phyloP scores from a whole-genome alignment of 352 stramenopile species.

The Albugo candida region DNA sequence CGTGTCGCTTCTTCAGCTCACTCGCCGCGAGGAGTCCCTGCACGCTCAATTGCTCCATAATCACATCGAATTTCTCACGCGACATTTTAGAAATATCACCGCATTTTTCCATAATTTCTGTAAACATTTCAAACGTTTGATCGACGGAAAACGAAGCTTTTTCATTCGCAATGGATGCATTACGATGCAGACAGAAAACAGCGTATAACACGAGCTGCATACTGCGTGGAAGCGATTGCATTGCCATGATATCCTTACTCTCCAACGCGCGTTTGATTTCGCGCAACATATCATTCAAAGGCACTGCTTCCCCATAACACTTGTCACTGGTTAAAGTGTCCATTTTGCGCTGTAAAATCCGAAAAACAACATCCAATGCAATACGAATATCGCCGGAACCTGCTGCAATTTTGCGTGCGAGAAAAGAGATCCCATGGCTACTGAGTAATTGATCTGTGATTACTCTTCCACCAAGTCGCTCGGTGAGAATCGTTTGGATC shows the following conservation, averaged over 20 bases:
- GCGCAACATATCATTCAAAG: slow-evolving; percentile 49
- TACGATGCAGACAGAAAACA: too few relatives aligned
- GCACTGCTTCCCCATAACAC: slow-evolving; percentile 13
- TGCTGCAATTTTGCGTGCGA: slow-evolving; percentile 61
- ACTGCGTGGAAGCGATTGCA: slow-evolving; percentile 49
- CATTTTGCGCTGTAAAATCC: slow-evolving; percentile 39
- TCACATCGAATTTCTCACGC: slow-evolving; percentile 27
- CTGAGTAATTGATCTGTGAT: slow-evolving; percentile 32
- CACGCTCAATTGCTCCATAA: slow-evolving; percentile 44
- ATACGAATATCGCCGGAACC: slow-evolving; percentile 55
- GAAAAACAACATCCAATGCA: slow-evolving; percentile 50
- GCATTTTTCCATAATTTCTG: background rate
- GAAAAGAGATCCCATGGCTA: slow-evolving; percentile 44
- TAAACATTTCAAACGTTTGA: background rate
- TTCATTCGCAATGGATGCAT: background rate
- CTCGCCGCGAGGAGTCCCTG: slow-evolving; percentile 33
- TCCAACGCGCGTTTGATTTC: slow-evolving; percentile 54
- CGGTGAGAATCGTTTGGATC: slow-evolving; percentile 53
- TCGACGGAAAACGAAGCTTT: background rate
- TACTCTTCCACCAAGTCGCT: slow-evolving; percentile 32
- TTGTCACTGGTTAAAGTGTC: slow-evolving; percentile 7
- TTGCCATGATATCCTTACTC: slow-evolving; percentile 28
- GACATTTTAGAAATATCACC: background rate
- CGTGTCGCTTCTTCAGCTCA: slow-evolving; percentile 48
- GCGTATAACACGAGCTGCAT: slow-evolving; percentile 56